phyloP scores from a whole-genome alignment of 164 flowering plant species.

The Stephania japonica region DNA sequence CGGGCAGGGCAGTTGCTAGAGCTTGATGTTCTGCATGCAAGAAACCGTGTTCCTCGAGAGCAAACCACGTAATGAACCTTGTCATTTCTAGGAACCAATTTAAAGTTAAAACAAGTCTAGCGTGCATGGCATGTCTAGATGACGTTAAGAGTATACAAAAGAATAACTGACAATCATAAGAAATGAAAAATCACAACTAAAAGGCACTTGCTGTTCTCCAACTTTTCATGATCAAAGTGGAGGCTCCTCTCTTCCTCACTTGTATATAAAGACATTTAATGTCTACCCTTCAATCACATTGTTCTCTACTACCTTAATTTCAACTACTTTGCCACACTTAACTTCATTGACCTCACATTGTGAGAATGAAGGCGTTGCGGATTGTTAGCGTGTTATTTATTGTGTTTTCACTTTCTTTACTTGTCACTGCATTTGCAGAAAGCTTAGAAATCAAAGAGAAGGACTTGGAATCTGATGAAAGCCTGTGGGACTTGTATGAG shows the following conservation, averaged over 20 bases:
- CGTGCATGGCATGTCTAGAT: slow-evolving; percentile 13
- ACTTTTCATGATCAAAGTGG: background rate
- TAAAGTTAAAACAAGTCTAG: slow-evolving; percentile 4
- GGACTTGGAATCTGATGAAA: slow-evolving; percentile 49
- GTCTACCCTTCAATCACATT: background rate
- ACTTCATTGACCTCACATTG: slow-evolving; percentile 1
- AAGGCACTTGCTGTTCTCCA: background rate
- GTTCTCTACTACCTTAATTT: background rate
- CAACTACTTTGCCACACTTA: background rate
- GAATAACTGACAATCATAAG: background rate
- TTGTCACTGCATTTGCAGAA: slow-evolving; percentile 19
- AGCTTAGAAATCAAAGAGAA: slow-evolving; percentile 46
- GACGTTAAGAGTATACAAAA: background rate
- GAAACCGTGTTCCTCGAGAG: background rate
- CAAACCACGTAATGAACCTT: background rate
- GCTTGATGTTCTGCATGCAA: slow-evolving; percentile 4
- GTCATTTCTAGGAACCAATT: background rate
- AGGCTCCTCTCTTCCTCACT: background rate
- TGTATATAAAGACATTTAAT: background rate
- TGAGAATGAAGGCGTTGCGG: slow-evolving; percentile 1
- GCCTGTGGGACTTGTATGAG: slow-evolving; percentile 53
- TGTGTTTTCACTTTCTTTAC: slow-evolving; percentile 25
- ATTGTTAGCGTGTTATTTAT: slow-evolving; percentile 25
- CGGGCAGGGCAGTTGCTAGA: slow-evolving; percentile 10
- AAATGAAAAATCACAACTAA: background rate